A percentile compares a stretch with the other conserved stretches of the same genome.
These are phyloP conservation scores for Rhodamnia argentea DNA, from an alignment of 345 rosid genomes.

Conservation along the genomic window DNA sequence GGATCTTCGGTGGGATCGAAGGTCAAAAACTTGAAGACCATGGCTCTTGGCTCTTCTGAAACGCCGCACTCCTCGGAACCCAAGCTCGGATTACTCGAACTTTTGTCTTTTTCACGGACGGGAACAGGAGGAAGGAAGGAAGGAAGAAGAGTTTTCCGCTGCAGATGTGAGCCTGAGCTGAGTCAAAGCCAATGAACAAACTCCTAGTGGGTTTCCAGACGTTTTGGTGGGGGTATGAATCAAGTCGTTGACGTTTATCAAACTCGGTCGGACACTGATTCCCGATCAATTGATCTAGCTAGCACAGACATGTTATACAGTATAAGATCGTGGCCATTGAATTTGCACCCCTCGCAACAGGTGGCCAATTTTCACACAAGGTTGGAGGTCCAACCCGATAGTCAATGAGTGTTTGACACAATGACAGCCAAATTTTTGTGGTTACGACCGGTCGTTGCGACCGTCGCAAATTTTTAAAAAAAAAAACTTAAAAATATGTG, in stretches of 20 bases:
- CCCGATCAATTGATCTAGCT: too few species aligned
- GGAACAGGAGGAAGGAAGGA: neutral
- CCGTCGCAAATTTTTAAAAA: too few species aligned
- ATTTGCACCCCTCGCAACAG: neutral
- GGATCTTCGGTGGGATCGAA: neutral
- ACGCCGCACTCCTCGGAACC: neutral
- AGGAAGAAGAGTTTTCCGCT: neutral
- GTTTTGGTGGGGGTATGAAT: too few species aligned
- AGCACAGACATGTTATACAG: too few species aligned
- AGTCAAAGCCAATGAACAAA: neutral
- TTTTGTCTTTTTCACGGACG: neutral
- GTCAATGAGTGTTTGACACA: neutral
- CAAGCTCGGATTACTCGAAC: neutral
- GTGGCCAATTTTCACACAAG: neutral
- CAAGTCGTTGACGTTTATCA: too few species aligned
- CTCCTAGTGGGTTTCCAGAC: too few species aligned
- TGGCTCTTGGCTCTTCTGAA: neutral
- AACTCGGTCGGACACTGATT: too few species aligned
- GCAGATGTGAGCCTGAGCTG: neutral
- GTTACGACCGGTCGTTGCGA: neutral
- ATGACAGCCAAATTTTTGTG: too few species aligned
- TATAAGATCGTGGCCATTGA: neutral
- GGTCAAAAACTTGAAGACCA: neutral
- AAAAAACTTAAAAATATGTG: too few species aligned
- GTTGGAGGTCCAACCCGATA: neutral